phyloP scores from a whole-genome alignment of 75 land plant species.

The Sequoiadendron giganteum region DNA sequence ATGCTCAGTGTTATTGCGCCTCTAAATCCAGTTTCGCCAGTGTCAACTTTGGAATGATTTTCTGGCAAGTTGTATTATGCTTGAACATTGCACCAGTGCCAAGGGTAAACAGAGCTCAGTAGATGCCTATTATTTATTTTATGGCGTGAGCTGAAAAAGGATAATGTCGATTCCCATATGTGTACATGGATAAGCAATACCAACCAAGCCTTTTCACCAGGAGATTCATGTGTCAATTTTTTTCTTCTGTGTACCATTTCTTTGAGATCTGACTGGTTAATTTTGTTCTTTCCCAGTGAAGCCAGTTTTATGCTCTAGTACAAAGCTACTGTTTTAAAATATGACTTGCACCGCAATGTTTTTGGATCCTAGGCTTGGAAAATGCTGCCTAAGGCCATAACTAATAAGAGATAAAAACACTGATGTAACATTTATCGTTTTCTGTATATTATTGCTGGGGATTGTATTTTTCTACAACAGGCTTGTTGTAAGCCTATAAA shows the following conservation, averaged over 20 bases:
- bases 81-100: not conserved
- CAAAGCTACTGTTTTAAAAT: not conserved
- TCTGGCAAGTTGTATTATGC: constrained; percentile 11
- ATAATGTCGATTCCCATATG: not conserved
- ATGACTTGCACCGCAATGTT: constrained; percentile 1
- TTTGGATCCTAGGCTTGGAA: constrained; percentile 5
- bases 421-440: not conserved
- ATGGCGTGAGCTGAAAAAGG: not conserved
- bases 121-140: constrained; percentile 5
- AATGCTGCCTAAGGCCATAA: constrained; percentile 7
- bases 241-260: constrained; percentile 9
- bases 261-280: constrained; percentile 9
- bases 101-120: constrained; percentile 10
- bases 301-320: constrained; percentile 7
- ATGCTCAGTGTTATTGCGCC: not conserved
- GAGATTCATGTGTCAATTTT: constrained; percentile 5
- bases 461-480: constrained; percentile 6
- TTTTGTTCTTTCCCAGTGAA: constrained; percentile 8
- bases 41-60: constrained; percentile 9
- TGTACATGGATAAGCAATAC: constrained; percentile 10
- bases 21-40: not conserved
- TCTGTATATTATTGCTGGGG: constrained; percentile 6
- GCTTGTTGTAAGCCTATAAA: not conserved
- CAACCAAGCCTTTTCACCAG: constrained; percentile 9
- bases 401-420: constrained; percentile 1